Conservation (phyloP, 768 basidiomycete species). For the Boletus coccyginus region DNA sequence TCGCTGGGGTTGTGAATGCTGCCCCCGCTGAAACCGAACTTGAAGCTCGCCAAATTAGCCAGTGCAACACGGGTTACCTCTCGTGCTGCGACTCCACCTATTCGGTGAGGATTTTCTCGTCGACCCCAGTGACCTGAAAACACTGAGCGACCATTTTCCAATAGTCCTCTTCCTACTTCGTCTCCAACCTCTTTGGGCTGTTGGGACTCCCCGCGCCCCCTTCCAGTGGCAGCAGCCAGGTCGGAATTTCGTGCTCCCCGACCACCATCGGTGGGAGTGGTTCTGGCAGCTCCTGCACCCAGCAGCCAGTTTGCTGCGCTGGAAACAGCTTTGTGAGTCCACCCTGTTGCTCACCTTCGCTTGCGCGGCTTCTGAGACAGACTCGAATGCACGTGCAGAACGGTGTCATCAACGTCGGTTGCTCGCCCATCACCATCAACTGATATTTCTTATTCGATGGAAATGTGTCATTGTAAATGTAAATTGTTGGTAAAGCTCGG, state of each 20-base stretch:
- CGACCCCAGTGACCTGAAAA: background rate
- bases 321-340: background rate
- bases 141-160: background rate
- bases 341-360: background rate
- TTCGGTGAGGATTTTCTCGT: background rate
- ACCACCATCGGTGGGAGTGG: background rate
- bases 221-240: background rate
- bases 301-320: background rate
- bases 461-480: background rate
- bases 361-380: background rate
- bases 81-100: conserved; percentile 3
- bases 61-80: conserved; percentile 42
- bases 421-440: conserved; percentile 2
- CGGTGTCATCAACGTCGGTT: background rate
- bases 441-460: background rate
- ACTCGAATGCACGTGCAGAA: background rate
- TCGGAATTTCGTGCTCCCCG: conserved; percentile 1
- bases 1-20: conserved; percentile 1
- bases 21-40: background rate
- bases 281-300: background rate
- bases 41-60: background rate
- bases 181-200: background rate
- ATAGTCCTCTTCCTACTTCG: background rate
- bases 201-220: background rate
- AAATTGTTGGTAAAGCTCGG: background rate